A percentile compares a stretch with the other conserved stretches of the same genome.
Evolutionary conservation across 1,284 basidiomycete genomes (phyloP).

Genomic region (Meripilus lineatus): DNA sequence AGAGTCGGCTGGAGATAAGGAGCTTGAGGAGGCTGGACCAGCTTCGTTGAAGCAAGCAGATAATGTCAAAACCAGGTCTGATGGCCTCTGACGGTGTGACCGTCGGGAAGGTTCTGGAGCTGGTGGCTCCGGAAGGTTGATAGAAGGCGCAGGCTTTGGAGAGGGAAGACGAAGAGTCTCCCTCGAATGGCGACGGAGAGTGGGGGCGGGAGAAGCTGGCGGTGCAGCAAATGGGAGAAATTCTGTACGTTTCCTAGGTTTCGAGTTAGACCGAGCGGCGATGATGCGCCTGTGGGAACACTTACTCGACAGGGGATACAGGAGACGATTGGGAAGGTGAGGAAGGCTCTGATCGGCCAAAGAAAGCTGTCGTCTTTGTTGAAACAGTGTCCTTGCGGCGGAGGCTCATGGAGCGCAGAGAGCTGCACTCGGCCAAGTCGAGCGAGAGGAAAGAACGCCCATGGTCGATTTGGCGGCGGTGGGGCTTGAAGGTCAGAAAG

Average conservation of each 20-base stretch:
- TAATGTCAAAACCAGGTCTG: constrained; percentile 19
- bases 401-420: constrained; percentile 38
- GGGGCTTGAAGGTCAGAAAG: constrained; percentile 24
- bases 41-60: constrained; percentile 18
- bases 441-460: constrained; percentile 46
- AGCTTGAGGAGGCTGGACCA: constrained; percentile 6
- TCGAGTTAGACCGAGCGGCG: not conserved
- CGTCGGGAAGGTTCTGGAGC: constrained; percentile 7
- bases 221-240: constrained; percentile 9
- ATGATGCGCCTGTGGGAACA: constrained; percentile 8
- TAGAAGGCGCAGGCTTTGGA: constrained; percentile 55
- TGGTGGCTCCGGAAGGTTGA: constrained; percentile 38
- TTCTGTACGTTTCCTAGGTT: not conserved
- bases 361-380: constrained; percentile 19
- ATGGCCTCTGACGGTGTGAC: constrained; percentile 15
- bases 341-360: constrained; percentile 21
- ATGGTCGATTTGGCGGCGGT: constrained; percentile 26
- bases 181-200: constrained; percentile 32
- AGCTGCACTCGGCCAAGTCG: constrained; percentile 53
- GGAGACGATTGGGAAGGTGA: constrained; percentile 17
- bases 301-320: constrained; percentile 19
- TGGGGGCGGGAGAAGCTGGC: constrained; percentile 10
- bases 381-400: constrained; percentile 33
- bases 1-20: constrained; percentile 8
- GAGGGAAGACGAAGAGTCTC: constrained; percentile 53